A percentile compares a stretch with the other conserved stretches of the same genome.
phyloP scores from a whole-genome alignment of 192 early-diverging fungal genomes.

The Umbelopsis vinacea region DNA sequence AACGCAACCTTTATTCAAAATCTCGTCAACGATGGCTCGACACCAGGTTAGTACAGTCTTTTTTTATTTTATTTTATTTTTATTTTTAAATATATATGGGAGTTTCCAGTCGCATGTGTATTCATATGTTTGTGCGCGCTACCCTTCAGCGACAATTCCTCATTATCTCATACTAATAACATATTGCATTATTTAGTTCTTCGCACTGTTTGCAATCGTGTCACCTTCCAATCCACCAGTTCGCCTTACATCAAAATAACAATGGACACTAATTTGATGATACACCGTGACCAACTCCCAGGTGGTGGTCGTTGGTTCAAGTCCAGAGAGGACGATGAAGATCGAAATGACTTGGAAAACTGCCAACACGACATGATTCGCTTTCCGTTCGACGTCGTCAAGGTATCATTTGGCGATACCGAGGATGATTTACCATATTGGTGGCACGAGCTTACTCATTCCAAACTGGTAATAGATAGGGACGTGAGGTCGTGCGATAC shows the following conservation, averaged over 20 bases:
- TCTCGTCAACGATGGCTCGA: not conserved
- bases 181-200: not conserved
- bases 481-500: not conserved
- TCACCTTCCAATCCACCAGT: constrained; percentile 4
- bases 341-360: not conserved
- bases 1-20: not conserved
- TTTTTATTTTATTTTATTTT: too few species aligned
- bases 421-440: constrained; percentile 6
- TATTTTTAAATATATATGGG: too few species aligned
- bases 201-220: constrained; percentile 6
- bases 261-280: constrained; percentile 7
- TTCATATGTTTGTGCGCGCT: not conserved
- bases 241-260: constrained; percentile 1
- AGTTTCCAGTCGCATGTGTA: not conserved
- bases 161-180: not conserved
- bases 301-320: not conserved
- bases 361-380: not conserved
- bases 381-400: constrained; percentile 13
- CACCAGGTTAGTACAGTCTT: not conserved
- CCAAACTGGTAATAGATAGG: not conserved
- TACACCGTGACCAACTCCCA: not conserved
- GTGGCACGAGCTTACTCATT: constrained; percentile 6
- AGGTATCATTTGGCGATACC: constrained; percentile 1
- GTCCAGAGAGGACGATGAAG: not conserved
- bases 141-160: not conserved